Percentiles rank a stretch among this genome's conserved stretches.
Conservation (phyloP, 75 land plant genomes). For the Sequoia sempervirens region DNA sequence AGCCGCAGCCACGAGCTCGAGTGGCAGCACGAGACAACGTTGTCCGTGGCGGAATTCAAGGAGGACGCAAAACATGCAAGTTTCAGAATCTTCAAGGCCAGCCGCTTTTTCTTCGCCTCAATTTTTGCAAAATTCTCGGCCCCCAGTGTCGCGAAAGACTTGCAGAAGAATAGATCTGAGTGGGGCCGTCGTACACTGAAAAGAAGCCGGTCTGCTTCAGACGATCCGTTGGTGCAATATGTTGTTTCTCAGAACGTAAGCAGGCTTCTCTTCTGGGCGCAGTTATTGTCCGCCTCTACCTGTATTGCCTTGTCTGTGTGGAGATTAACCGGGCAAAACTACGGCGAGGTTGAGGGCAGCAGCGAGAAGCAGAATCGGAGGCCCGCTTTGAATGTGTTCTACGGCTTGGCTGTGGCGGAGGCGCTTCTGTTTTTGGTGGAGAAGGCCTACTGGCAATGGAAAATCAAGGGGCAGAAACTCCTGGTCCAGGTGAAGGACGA, state of each 20-base stretch:
- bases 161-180: too few relatives aligned
- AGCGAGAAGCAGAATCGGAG: conserved; percentile 32
- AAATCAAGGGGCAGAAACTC: conserved; percentile 44
- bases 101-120: too few relatives aligned
- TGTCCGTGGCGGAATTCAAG: too few relatives aligned
- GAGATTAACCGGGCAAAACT: conserved; percentile 23
- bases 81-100: too few relatives aligned
- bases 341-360: conserved; percentile 23
- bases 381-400: conserved; percentile 5
- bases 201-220: conserved; percentile 38
- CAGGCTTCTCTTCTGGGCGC: conserved; percentile 24
- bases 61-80: background rate
- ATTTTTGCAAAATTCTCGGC: too few relatives aligned
- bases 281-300: too few relatives aligned
- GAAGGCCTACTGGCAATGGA: conserved; percentile 10
- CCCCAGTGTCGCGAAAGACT: too few relatives aligned
- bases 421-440: too few relatives aligned
- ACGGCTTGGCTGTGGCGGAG: too few relatives aligned
- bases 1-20: too few relatives aligned
- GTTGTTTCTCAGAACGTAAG: conserved; percentile 47
- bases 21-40: too few relatives aligned
- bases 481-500: conserved; percentile 44
- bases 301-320: too few relatives aligned
- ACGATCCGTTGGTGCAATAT: conserved; percentile 51
- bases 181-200: background rate